Evolutionary conservation across 2,329 filamentous ascomycete genomes (phyloP), one percentile per base, ranked within the genome.

Genomic region (Hypoxylon sp.): DNA sequence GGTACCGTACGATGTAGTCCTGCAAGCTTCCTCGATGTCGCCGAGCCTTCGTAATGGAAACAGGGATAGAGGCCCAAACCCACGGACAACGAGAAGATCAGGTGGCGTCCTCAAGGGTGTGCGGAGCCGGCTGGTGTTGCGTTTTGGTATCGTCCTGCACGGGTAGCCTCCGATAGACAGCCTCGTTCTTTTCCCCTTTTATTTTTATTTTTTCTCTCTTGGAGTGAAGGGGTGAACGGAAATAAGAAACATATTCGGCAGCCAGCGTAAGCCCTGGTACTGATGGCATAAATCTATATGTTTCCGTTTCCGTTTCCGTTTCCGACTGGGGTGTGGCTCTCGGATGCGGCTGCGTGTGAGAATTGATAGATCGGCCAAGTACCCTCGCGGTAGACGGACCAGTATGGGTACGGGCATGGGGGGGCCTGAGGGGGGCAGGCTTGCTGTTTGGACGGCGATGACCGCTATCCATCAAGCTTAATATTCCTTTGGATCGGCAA

Each of bases 1-100:
- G 61, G 61, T 64, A 62, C 61, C 58, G 58, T 64, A 64, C 57
- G 57, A 57, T 38, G 57, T 63, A 62, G 60, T 53, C 40, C 38
- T 42, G 61, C 61, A 59, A 57, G 61, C 58, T 50, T 31, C 61
- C 61, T 61, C 61, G 54, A 58, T 64, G 61, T 62, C 49, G 61
- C 58, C 58, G 55, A 64, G 62, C 58, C 48, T 64, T 64, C 55
- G 55, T 55, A 53, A 62, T 59, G 41, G 58, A 59, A 59, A 56
- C 61, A 64, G 61, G 61, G 61, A 61, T 62, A n/a, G 35, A 48
- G 48, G 48, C 61, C 61, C 58, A 60, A 63, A 49, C 38, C 60
- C 56, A 58, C 49, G 57, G 60, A 58, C 57, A 42, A 50, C 50
- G 41, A 57, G 42, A 23, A 60, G 60, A 60, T 60, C 57, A 55